phyloP scores from a whole-genome alignment of 768 basidiomycete species.

The Tubosaeta sp. region DNA sequence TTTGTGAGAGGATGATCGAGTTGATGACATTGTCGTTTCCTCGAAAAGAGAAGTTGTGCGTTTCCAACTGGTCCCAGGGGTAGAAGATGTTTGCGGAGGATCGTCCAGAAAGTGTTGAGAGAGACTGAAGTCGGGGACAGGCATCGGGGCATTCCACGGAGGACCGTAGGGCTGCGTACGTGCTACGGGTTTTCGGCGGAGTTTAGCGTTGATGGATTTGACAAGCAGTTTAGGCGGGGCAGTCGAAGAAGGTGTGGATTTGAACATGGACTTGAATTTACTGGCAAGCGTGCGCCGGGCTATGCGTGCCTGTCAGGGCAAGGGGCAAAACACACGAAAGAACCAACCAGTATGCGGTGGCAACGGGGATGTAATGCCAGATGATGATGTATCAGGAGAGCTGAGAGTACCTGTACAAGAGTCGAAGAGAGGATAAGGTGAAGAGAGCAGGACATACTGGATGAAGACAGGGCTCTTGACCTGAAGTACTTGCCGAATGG shows the following conservation, averaged over 20 bases:
- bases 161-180: slow-evolving; percentile 38
- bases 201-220: slow-evolving; percentile 14
- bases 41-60: neutral
- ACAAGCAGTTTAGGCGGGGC: slow-evolving; percentile 6
- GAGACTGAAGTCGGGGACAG: slow-evolving; percentile 4
- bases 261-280: slow-evolving; percentile 25
- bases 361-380: neutral
- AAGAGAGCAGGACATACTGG: neutral
- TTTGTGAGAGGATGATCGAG: slow-evolving; percentile 14
- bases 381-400: neutral
- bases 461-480: neutral
- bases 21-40: neutral
- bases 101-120: neutral
- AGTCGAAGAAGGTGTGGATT: neutral
- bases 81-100: neutral
- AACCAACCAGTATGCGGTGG: neutral
- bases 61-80: neutral
- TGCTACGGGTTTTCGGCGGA: slow-evolving; percentile 22
- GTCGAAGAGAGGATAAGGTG: neutral
- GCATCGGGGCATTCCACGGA: slow-evolving; percentile 34
- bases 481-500: neutral
- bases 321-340: neutral
- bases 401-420: slow-evolving; percentile 4
- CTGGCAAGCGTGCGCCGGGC: slow-evolving; percentile 9
- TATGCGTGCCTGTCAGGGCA: neutral